Evolutionary conservation across 2,329 filamentous ascomycete genomes (phyloP), one percentile per base, ranked within the genome.

Genomic region (Scopulariopsis brevicaulis): DNA sequence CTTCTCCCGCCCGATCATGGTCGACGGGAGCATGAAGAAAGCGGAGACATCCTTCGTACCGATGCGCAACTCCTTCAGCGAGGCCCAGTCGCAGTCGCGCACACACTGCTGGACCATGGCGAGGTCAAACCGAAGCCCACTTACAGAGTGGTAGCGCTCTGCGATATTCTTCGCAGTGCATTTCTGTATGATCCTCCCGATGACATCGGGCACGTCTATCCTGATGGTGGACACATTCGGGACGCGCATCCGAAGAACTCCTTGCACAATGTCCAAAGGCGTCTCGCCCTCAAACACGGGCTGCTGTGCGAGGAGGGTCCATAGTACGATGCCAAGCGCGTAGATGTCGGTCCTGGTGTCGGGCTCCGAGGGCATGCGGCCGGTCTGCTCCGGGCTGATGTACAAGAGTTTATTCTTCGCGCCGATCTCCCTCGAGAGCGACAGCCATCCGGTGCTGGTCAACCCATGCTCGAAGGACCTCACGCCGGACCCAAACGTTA

Each of bases 331-430:
- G 4, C 93, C 93, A 1, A 96, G 75, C 0, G 90, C 92, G 73
- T 96, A 96, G 35, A 96, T 95, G 70, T 97, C 93, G 18, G 93
- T 96, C 48, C 93, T 83, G 51, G 83, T 89, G 71, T 96, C 93
- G 1, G 93, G 93, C 69, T 96, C 92, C 3, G 89, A 90, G 2
- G 91, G 89, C 81, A 96, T 87, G 22, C 93, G 85, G 15, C 93
- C 93, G 2, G 93, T 96, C 74, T 96, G 93, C 68, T 97, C 93
- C 0, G 93, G 92, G 53, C 91, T 93, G 67, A 96, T 95, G 67
- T 90, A 96, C 56, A 92, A 84, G 22, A 97, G 77, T 71, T 96
- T 96, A 67, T 92, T 86, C 71, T 90, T 91, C 48, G 91, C 89
- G 2, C 92, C 92, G 8, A 91, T 73, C 68, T 96, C 89, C 60